These are phyloP conservation scores for Mollisiaceae sp. DNA, from an alignment of 2,329 filamentous ascomycete species.

Conservation along the genomic window DNA sequence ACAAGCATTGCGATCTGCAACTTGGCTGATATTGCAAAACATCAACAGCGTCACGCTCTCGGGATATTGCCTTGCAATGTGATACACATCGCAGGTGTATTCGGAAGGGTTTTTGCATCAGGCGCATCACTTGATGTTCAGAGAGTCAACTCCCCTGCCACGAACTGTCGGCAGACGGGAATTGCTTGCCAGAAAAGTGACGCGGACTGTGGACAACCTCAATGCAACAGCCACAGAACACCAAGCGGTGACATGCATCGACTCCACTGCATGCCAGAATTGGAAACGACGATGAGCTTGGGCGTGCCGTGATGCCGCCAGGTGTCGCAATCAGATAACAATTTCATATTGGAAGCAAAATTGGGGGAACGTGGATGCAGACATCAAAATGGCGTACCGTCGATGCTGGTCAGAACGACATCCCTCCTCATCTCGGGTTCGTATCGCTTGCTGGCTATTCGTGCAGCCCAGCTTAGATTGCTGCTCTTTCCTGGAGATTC, in stretches of 20 bases:
- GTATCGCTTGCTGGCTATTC: slow-evolving; percentile 67
- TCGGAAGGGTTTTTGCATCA: slow-evolving; percentile 1
- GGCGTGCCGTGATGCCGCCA: neutral
- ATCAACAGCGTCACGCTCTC: neutral
- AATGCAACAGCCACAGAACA: neutral
- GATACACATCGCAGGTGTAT: slow-evolving; percentile 1
- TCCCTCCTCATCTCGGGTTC: slow-evolving; percentile 52
- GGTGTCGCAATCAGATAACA: neutral
- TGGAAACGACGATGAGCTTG: neutral
- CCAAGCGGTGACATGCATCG: slow-evolving; percentile 5
- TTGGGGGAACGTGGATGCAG: slow-evolving; percentile 1
- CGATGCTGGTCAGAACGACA: slow-evolving; percentile 72
- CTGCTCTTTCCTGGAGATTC: slow-evolving; percentile 77
- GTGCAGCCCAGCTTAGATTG: slow-evolving; percentile 74
- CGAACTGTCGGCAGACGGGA: neutral
- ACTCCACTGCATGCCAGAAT: neutral
- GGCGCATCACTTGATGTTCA: slow-evolving; percentile 1
- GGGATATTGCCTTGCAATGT: neutral
- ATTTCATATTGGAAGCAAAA: neutral
- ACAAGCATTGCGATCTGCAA: neutral
- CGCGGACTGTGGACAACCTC: neutral
- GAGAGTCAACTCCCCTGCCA: neutral
- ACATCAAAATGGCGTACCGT: slow-evolving; percentile 56
- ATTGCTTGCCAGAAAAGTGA: neutral
- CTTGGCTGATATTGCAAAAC: neutral